Base-by-base conservation (phyloP, 345 rosid species). In the Moringa oleifera region DNA sequence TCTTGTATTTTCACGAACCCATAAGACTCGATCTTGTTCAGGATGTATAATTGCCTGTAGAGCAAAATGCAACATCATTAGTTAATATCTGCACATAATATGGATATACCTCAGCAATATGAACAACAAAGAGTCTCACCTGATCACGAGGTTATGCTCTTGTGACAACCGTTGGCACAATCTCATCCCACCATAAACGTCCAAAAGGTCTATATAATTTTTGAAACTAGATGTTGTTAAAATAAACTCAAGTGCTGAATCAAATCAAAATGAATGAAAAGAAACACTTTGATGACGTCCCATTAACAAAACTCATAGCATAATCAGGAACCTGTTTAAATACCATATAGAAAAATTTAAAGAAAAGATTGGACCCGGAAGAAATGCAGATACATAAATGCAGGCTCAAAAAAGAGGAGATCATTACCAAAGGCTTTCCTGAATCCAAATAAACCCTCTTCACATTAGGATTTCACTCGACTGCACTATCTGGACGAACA, bases 161-260 rank as follows among this genome's bases (percentile, higher is more conserved):
- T 0, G 95, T 87, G 5, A 91, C 87, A 13, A 89, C 98, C 0
- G 96, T 91, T 16, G 92, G 76, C 6, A 89, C 96, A 0, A 81
- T 91, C 53, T 86, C 92, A 60, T 91, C 96, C 98, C 90, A 86
- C 96, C 92, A 91, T 20, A 86, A 68, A 20, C 95, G 90, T 49
- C 76, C 98, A 55, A 91, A 91, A 0, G 92, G 91, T 59, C 96
- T 89, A 25, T 25, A 64, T 23, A 45, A 13, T 55, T 60, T 24
- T 23, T 46, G 41, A 25, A 20, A 53, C 55, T 25, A 46, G 24
- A 53, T 57, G 55, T 33, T 33, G 37, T 5, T 4, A 33, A 33
- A n/a, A n/a, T n/a, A n/a, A n/a, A n/a, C n/a, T n/a, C n/a, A n/a
- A n/a, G n/a, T n/a, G n/a, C n/a, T n/a, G n/a, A n/a, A n/a, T 19